These are phyloP conservation scores for Spiromastix sp. DNA, from an alignment of 2,329 filamentous ascomycete genomes.

Conservation along the genomic window DNA sequence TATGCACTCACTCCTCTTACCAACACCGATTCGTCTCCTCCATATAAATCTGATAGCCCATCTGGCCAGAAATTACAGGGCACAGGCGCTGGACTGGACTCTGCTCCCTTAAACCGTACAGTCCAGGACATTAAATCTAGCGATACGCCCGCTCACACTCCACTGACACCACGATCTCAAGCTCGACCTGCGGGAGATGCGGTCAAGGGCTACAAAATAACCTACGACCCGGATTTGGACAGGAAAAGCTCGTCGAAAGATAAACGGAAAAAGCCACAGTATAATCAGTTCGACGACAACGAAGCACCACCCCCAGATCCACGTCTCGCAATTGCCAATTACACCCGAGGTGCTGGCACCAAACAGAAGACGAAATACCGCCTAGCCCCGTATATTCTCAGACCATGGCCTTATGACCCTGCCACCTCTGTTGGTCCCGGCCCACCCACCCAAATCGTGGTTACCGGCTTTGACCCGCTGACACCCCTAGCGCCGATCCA, in stretches of 20 bases:
- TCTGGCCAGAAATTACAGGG: slow-evolving; percentile 29
- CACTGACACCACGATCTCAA: slow-evolving; percentile 37
- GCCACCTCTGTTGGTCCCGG: slow-evolving; percentile 79
- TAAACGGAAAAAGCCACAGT: slow-evolving; percentile 43
- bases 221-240: slow-evolving; percentile 55
- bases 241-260: slow-evolving; percentile 46
- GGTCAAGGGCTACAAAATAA: slow-evolving; percentile 47
- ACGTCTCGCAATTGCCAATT: slow-evolving; percentile 58
- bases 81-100: slow-evolving; percentile 19
- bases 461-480: slow-evolving; percentile 92
- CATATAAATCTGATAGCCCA: slow-evolving; percentile 46
- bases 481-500: slow-evolving; percentile 68
- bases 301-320: slow-evolving; percentile 65
- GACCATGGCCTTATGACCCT: slow-evolving; percentile 70
- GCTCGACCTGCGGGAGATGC: slow-evolving; percentile 42
- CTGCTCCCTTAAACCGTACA: slow-evolving; percentile 20
- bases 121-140: slow-evolving; percentile 21
- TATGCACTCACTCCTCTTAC: slow-evolving; percentile 56
- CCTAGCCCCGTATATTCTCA: slow-evolving; percentile 66
- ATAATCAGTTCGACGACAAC: slow-evolving; percentile 53
- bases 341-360: slow-evolving; percentile 50
- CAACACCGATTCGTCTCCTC: slow-evolving; percentile 55
- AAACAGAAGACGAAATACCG: slow-evolving; percentile 62
- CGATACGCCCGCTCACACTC: slow-evolving; percentile 33
- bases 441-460: slow-evolving; percentile 80